Evolutionary conservation across 2,329 filamentous ascomycete genomes (phyloP).

Genomic region (Xylariales sp.): DNA sequence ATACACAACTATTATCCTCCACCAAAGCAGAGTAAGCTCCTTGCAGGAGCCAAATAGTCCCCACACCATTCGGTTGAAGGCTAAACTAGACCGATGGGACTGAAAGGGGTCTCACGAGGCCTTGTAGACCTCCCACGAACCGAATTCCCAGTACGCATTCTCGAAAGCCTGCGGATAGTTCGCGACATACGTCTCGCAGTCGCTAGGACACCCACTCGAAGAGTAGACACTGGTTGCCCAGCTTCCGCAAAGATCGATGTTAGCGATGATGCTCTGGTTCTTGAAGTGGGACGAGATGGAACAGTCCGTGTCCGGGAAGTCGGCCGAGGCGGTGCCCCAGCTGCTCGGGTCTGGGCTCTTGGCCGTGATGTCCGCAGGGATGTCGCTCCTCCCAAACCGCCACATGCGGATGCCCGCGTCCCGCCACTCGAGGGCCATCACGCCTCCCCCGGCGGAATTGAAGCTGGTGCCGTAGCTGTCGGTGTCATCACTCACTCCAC

Average conservation of each 20-base stretch:
- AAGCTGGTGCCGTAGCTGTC: slow-evolving; percentile 46
- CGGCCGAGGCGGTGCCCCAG: slow-evolving; percentile 59
- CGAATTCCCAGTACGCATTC: slow-evolving; percentile 63
- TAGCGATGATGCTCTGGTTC: slow-evolving; percentile 62
- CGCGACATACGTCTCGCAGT: slow-evolving; percentile 53
- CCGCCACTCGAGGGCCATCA: slow-evolving; percentile 59
- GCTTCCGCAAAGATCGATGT: slow-evolving; percentile 61
- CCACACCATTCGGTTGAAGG: too few relatives aligned
- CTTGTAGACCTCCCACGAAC: slow-evolving; percentile 53
- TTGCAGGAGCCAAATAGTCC: too few relatives aligned
- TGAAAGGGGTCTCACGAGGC: too few relatives aligned
- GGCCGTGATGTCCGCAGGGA: slow-evolving; percentile 48
- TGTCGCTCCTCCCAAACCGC: slow-evolving; percentile 47
- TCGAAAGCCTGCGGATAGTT: slow-evolving; percentile 51
- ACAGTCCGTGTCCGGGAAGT: slow-evolving; percentile 61
- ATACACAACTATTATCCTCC: too few relatives aligned
- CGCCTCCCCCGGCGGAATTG: slow-evolving; percentile 51
- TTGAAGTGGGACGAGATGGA: slow-evolving; percentile 54
- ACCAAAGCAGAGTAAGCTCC: too few relatives aligned
- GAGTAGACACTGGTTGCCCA: slow-evolving; percentile 44
- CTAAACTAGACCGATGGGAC: too few relatives aligned
- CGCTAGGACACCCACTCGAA: slow-evolving; percentile 45
- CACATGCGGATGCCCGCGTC: slow-evolving; percentile 57
- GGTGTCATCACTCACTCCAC: slow-evolving; percentile 41
- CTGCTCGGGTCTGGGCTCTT: slow-evolving; percentile 52